These are phyloP conservation scores for Botrytis pseudocinerea DNA, from an alignment of 2,329 filamentous ascomycete species.

Conservation along the genomic window DNA sequence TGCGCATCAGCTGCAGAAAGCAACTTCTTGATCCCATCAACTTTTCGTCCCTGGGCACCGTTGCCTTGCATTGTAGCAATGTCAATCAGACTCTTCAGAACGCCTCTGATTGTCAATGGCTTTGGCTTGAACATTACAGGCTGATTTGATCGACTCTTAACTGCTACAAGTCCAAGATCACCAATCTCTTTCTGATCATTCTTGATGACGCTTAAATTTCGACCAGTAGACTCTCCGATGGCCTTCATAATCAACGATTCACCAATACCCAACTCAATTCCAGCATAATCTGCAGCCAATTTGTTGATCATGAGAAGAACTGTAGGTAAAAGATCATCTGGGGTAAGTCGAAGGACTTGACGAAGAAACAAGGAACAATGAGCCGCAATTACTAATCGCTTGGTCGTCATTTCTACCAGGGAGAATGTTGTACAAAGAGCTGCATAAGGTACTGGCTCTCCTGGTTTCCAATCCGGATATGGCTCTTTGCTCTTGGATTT, in stretches of 20 bases:
- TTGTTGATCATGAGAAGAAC: constrained; percentile 98
- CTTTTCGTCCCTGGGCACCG: constrained; percentile 86
- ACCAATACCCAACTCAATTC: constrained; percentile 96
- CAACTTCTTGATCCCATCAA: constrained; percentile 93
- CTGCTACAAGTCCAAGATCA: constrained; percentile 89
- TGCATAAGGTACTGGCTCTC: constrained; percentile 87
- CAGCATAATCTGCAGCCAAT: constrained; percentile 92
- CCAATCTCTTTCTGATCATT: constrained; percentile 95
- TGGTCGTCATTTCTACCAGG: constrained; percentile 90
- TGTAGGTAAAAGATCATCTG: constrained; percentile 81
- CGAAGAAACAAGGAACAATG: constrained; percentile 89
- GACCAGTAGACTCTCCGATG: constrained; percentile 90
- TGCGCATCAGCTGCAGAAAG: constrained; percentile 85
- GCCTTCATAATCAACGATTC: constrained; percentile 99
- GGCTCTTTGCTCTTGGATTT: constrained; percentile 69
- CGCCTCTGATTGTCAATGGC: constrained; percentile 78
- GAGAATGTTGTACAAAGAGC: constrained; percentile 94
- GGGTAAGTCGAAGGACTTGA: constrained; percentile 90
- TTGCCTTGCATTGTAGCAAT: constrained; percentile 87
- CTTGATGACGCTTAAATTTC: constrained; percentile 87
- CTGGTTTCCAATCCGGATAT: constrained; percentile 94
- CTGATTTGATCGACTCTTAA: constrained; percentile 93
- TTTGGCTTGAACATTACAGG: constrained; percentile 99
- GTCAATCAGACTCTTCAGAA: constrained; percentile 82
- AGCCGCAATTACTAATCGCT: constrained; percentile 82